These are phyloP conservation scores for Diplodia seriata DNA, from an alignment of 2,329 filamentous ascomycete species.

Conservation along the genomic window DNA sequence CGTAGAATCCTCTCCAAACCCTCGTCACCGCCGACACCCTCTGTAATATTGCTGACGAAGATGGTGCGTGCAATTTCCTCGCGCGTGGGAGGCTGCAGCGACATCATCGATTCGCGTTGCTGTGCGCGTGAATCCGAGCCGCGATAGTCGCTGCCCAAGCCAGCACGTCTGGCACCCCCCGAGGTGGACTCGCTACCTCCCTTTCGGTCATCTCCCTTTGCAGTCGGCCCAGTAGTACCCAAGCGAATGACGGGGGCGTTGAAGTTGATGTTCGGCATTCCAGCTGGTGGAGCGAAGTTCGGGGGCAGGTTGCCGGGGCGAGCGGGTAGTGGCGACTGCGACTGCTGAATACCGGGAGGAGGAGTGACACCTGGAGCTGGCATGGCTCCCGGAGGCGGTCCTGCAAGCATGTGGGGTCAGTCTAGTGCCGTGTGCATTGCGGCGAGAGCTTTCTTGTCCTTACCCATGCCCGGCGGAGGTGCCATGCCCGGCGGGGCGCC, in stretches of 20 bases:
- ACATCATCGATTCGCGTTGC: constrained; percentile 72
- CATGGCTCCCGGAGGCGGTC: constrained; percentile 70
- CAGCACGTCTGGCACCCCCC: constrained; percentile 50
- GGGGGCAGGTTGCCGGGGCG: constrained; percentile 80
- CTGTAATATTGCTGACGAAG: constrained; percentile 85
- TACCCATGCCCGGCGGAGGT: constrained; percentile 83
- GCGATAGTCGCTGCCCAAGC: constrained; percentile 62
- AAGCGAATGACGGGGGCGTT: constrained; percentile 94
- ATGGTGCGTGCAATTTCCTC: constrained; percentile 93
- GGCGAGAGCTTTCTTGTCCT: constrained; percentile 41
- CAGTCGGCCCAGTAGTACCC: constrained; percentile 71
- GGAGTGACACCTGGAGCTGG: constrained; percentile 78
- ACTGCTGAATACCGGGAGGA: constrained; percentile 78
- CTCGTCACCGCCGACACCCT: constrained; percentile 77
- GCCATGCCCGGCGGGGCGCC: constrained; percentile 71
- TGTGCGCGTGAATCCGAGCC: constrained; percentile 71
- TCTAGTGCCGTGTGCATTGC: not conserved
- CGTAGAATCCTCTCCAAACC: constrained; percentile 79
- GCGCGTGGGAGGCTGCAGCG: constrained; percentile 79
- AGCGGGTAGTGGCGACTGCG: constrained; percentile 75
- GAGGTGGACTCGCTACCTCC: constrained; percentile 49
- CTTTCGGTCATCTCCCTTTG: constrained; percentile 56
- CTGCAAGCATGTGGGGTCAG: constrained; percentile 50
- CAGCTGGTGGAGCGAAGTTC: constrained; percentile 86
- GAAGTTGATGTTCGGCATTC: constrained; percentile 98